Base-by-base conservation (phyloP, 441 rosid genomes). In the Pelargonium citronellum region DNA sequence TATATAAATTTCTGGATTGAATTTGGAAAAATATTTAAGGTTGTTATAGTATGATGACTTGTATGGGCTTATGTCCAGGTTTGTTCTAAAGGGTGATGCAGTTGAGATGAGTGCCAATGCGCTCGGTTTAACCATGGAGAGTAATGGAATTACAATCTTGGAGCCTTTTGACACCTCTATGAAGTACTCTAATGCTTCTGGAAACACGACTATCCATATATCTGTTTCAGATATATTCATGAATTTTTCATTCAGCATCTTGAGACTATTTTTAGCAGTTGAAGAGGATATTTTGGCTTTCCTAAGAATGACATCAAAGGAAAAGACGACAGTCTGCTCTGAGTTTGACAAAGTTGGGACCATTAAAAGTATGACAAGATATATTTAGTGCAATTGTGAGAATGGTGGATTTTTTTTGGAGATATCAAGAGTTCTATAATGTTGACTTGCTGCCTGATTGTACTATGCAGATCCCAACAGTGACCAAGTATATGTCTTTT, bases 211-310 rank as follows among this genome's bases (percentile, higher is more conserved):
- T 78, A 87, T 92, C 74, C 84, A 76, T 74, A 67, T 92, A 69
- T 81, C 86, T 72, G 93, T 87, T 77, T 88, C 98, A 68, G 86
- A 95, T 83, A 79, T 92, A 80, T 91, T 89, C 81, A 88, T 95
- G 97, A 95, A 95, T 83, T 92, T 92, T 58, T 89, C 98, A 68
- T 95, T 92, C 83, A 92, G 96, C 85, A 90, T 89, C 82, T 84
- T 95, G 86, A 90, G 86, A 76, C 80, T 95, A 68, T 95, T 95
- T 82, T 79, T 95, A 81, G 95, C 96, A 0, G 96, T 95, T 74
- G 90, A 95, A 83, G 99, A 95, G 74, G 96, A 95, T 78, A 90
- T 95, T 74, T 76, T 95, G 86, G 78, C 89, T 57, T 95, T 95
- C 86, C 65, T 95, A 71, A 88, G 98, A 86, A 95, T 73, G 86